These are phyloP conservation scores for Xylaria polymorpha DNA, from an alignment of 2,329 filamentous ascomycete genomes.

Conservation along the genomic window DNA sequence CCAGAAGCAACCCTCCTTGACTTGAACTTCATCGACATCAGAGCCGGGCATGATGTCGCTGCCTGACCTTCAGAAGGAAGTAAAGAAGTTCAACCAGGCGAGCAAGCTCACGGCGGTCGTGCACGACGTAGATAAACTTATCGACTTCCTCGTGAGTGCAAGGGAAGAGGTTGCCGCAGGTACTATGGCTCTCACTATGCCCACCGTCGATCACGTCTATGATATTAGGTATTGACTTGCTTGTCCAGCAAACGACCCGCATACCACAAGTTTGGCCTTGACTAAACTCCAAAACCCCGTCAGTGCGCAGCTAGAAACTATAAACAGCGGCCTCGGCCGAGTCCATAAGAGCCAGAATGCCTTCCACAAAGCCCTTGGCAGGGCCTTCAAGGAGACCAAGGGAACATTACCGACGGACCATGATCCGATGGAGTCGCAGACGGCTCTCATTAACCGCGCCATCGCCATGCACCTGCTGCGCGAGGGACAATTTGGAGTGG, in stretches of 20 bases:
- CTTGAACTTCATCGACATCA: neutral
- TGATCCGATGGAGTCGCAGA: slow-evolving; percentile 81
- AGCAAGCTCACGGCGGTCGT: slow-evolving; percentile 78
- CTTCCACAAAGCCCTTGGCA: slow-evolving; percentile 87
- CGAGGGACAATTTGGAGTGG: slow-evolving; percentile 92
- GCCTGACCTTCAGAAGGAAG: slow-evolving; percentile 74
- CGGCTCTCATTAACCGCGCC: slow-evolving; percentile 85
- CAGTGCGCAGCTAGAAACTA: slow-evolving; percentile 81
- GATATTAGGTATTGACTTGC: slow-evolving; percentile 21
- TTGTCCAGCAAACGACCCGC: slow-evolving; percentile 66
- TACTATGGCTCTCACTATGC: slow-evolving; percentile 51
- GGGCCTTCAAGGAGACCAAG: slow-evolving; percentile 76
- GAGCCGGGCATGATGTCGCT: slow-evolving; percentile 55
- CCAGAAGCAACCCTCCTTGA: neutral
- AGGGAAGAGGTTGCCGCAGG: slow-evolving; percentile 78
- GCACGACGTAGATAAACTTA: slow-evolving; percentile 83
- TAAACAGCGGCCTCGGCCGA: slow-evolving; percentile 84
- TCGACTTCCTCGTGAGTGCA: slow-evolving; percentile 79
- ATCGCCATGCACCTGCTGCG: slow-evolving; percentile 97
- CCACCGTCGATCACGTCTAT: neutral
- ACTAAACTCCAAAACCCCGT: slow-evolving; percentile 88
- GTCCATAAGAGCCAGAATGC: slow-evolving; percentile 84
- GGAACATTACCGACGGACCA: slow-evolving; percentile 80
- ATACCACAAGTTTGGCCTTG: slow-evolving; percentile 77
- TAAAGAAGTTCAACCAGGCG: slow-evolving; percentile 76